Conservation (phyloP, 1,139 yeast genomes). For the Candida frijolesensis region DNA sequence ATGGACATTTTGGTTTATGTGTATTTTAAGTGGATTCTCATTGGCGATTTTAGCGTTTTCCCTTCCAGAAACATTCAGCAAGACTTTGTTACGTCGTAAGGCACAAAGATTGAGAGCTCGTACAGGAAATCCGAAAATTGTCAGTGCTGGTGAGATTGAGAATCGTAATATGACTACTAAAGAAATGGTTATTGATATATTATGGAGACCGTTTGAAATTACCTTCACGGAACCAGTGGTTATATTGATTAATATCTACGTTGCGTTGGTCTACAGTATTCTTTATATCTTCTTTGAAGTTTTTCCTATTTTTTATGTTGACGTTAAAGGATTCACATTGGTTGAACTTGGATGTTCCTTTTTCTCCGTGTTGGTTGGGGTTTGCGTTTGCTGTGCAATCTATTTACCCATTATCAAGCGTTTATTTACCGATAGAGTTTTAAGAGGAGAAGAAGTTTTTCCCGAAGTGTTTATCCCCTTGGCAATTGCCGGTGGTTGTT, state of each 20-base stretch:
- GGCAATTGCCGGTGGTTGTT: constrained; percentile 35
- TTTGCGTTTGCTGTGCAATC: constrained; percentile 22
- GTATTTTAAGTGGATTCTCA: constrained; percentile 37
- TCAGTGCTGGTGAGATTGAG: constrained; percentile 45
- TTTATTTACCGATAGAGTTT: constrained; percentile 26
- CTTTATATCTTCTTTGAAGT: constrained; percentile 39
- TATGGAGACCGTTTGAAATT: constrained; percentile 36
- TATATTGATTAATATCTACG: constrained; percentile 30
- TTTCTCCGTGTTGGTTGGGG: constrained; percentile 25
- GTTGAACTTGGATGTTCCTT: constrained; percentile 27
- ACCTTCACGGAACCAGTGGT: constrained; percentile 37
- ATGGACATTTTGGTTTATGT: constrained; percentile 47
- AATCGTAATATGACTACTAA: constrained; percentile 28
- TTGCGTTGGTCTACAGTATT: constrained; percentile 32
- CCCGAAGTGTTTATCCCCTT: constrained; percentile 67
- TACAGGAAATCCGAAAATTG: constrained; percentile 45
- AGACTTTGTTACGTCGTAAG: constrained; percentile 46
- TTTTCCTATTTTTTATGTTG: constrained; percentile 32
- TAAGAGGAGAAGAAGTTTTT: constrained; percentile 38
- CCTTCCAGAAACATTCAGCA: constrained; percentile 55
- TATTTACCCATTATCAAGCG: constrained; percentile 23
- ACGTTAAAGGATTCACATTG: constrained; percentile 28
- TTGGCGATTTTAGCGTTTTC: constrained; percentile 33
- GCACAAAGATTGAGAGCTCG: constrained; percentile 48
- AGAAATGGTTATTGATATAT: constrained; percentile 24